phyloP scores from a whole-genome alignment of 2,329 filamentous ascomycete genomes.

The Gremmenia infestans region DNA sequence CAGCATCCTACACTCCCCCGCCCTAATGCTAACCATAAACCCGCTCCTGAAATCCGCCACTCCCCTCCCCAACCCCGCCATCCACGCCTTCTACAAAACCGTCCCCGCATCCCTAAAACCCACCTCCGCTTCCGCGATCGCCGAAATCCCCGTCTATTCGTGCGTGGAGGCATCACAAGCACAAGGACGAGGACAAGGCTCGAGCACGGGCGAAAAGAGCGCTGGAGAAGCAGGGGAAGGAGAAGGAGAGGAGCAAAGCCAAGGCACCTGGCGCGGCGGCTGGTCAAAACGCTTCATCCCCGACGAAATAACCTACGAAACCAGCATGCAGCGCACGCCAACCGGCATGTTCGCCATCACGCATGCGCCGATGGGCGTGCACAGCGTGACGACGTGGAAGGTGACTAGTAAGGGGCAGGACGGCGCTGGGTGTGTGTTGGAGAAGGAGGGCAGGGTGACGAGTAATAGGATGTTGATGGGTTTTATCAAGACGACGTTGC shows the following conservation, averaged over 20 bases:
- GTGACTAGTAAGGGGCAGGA: conserved; percentile 59
- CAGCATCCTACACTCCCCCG: conserved; percentile 70
- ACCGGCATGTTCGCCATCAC: conserved; percentile 26
- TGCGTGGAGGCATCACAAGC: conserved; percentile 15
- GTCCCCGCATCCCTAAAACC: conserved; percentile 35
- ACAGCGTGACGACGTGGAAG: conserved; percentile 59
- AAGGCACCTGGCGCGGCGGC: conserved; percentile 60
- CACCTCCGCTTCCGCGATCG: neutral
- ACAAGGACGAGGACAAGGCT: conserved; percentile 34
- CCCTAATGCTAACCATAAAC: conserved; percentile 80
- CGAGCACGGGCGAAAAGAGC: conserved; percentile 59
- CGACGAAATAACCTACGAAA: conserved; percentile 23
- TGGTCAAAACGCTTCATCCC: conserved; percentile 45
- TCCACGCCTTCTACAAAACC: conserved; percentile 52
- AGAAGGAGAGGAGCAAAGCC: conserved; percentile 34
- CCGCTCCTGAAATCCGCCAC: conserved; percentile 51
- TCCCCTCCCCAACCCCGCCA: neutral
- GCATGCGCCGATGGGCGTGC: conserved; percentile 29
- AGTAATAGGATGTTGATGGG: conserved; percentile 69
- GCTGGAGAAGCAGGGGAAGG: conserved; percentile 56
- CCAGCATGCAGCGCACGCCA: conserved; percentile 16
- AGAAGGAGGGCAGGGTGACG: conserved; percentile 74
- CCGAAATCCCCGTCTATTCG: conserved; percentile 20
- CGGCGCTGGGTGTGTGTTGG: conserved; percentile 70
- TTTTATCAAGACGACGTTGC: conserved; percentile 77